phyloP scores from a whole-genome alignment of 495 filamentous ascomycete species.

The Sphaerosporella brunnea region DNA sequence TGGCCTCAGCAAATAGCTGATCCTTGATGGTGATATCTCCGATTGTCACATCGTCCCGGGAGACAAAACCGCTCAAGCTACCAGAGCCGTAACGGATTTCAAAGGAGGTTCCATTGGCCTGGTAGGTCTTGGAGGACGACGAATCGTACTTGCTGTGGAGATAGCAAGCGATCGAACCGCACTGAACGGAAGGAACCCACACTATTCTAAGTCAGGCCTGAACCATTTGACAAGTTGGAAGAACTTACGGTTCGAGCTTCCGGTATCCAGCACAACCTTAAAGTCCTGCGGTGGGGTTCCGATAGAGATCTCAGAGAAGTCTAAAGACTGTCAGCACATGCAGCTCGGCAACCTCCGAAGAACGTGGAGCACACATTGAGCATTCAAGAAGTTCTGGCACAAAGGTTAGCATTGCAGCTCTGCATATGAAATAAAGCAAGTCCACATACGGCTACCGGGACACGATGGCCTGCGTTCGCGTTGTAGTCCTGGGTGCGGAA shows the following conservation, averaged over 20 bases:
- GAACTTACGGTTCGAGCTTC: slow-evolving; percentile 64
- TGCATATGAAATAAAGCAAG: slow-evolving; percentile 2
- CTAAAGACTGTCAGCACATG: slow-evolving; percentile 30
- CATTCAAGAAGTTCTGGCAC: slow-evolving; percentile 77
- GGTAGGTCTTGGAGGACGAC: slow-evolving; percentile 73
- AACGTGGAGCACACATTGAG: slow-evolving; percentile 58
- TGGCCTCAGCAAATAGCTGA: slow-evolving; percentile 92
- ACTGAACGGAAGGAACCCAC: slow-evolving; percentile 85
- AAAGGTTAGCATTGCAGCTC: slow-evolving; percentile 17
- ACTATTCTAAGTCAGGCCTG: slow-evolving; percentile 28
- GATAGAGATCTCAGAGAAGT: slow-evolving; percentile 91
- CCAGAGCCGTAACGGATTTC: slow-evolving; percentile 94
- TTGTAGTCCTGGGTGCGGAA: slow-evolving; percentile 60
- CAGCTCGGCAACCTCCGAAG: background rate
- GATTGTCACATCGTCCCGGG: slow-evolving; percentile 66
- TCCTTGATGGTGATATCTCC: slow-evolving; percentile 73
- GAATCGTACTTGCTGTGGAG: slow-evolving; percentile 94
- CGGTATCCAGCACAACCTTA: slow-evolving; percentile 97
- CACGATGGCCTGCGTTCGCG: slow-evolving; percentile 50
- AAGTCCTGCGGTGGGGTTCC: slow-evolving; percentile 85
- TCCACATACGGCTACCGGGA: slow-evolving; percentile 47
- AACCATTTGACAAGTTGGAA: background rate
- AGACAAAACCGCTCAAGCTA: slow-evolving; percentile 83
- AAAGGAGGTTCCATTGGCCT: slow-evolving; percentile 80
- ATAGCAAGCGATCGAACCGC: slow-evolving; percentile 94